A percentile compares a stretch with the other conserved stretches of the same genome.
Conservation (phyloP, 306 rosid species). For the Mimosa bimucronata region DNA sequence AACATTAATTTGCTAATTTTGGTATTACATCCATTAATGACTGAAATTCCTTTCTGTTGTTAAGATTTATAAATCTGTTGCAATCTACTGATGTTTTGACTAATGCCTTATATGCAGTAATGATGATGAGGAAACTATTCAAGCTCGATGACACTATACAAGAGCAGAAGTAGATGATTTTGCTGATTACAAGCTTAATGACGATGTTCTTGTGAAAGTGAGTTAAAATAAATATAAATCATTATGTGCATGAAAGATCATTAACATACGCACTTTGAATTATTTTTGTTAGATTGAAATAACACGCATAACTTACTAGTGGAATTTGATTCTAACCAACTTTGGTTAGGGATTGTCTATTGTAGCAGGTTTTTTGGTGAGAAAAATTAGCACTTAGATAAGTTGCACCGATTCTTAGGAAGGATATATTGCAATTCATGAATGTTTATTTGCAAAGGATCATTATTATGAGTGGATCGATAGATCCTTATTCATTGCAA, state of each 20-base stretch:
- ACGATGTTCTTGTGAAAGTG: slow-evolving; percentile 77
- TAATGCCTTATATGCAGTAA: slow-evolving; percentile 8
- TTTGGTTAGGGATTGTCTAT: not conserved
- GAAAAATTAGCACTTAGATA: not conserved
- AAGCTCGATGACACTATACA: slow-evolving; percentile 54
- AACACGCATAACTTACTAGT: not conserved
- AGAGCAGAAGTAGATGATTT: slow-evolving; percentile 63
- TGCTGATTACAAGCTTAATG: slow-evolving; percentile 50
- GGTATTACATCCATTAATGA: not conserved
- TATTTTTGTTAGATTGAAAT: not conserved
- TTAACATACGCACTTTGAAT: not conserved
- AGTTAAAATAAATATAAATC: slow-evolving; percentile 14
- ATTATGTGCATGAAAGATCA: not conserved
- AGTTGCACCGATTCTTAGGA: not conserved
- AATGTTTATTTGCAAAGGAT: not conserved
- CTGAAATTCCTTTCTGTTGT: not conserved
- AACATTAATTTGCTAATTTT: not conserved
- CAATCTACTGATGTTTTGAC: not conserved
- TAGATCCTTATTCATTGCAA: not conserved
- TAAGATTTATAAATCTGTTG: not conserved
- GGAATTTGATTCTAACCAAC: not conserved
- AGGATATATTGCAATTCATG: not conserved
- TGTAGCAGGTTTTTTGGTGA: not conserved
- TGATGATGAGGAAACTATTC: slow-evolving; percentile 44
- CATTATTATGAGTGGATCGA: not conserved